Evolutionary conservation across 2,329 filamentous ascomycete species (phyloP).

Genomic region (Neoarthrinium moseri): DNA sequence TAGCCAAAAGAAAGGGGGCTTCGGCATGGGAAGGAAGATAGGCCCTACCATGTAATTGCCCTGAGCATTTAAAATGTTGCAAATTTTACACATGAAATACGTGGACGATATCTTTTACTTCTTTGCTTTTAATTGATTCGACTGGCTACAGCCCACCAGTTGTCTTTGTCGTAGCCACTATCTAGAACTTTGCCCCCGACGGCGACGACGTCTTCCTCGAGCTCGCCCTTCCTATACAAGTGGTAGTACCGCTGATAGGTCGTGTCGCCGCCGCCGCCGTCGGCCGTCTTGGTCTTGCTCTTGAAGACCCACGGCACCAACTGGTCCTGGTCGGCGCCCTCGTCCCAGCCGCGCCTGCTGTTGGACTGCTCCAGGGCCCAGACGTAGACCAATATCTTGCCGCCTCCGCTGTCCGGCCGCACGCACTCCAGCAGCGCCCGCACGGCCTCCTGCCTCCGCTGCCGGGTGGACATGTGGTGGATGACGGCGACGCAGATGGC

Average conservation of each 20-base stretch:
- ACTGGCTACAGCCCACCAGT: slow-evolving; percentile 87
- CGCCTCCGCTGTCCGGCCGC: slow-evolving; percentile 47
- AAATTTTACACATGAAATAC: too few species aligned
- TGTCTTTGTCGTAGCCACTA: slow-evolving; percentile 92
- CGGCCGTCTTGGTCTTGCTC: slow-evolving; percentile 21
- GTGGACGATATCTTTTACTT: too few species aligned
- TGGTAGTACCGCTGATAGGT: slow-evolving; percentile 94
- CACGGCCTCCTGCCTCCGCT: slow-evolving; percentile 72
- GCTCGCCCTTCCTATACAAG: slow-evolving; percentile 80
- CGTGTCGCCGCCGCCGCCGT: slow-evolving; percentile 30
- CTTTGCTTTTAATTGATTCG: too few species aligned
- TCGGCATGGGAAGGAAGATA: background rate
- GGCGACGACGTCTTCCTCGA: slow-evolving; percentile 73
- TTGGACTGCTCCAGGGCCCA: slow-evolving; percentile 92
- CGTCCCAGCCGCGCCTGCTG: slow-evolving; percentile 87
- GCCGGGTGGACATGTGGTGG: slow-evolving; percentile 83
- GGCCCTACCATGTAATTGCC: background rate
- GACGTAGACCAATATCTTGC: slow-evolving; percentile 79
- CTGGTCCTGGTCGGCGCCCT: slow-evolving; percentile 80
- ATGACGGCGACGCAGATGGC: slow-evolving; percentile 92
- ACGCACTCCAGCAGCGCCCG: slow-evolving; percentile 68
- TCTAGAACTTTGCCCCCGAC: slow-evolving; percentile 76
- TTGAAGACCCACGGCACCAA: slow-evolving; percentile 92
- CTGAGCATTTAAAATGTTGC: too few species aligned
- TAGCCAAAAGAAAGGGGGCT: background rate